phyloP scores from a whole-genome alignment of 139 green algal species.

The Chlamydomonas asymmetrica region DNA sequence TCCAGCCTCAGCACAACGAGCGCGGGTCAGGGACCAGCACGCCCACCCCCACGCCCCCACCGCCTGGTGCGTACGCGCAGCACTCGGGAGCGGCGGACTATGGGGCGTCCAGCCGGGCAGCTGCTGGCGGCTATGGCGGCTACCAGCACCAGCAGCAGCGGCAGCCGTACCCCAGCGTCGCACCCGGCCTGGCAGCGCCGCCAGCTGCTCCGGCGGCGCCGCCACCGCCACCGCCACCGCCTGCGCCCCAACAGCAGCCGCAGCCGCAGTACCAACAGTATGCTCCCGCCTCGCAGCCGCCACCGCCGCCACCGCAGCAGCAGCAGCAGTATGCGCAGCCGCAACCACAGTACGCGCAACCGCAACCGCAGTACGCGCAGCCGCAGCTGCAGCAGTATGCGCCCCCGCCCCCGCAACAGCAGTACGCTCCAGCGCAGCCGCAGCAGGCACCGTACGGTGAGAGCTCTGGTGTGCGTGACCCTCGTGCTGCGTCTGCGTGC shows the following conservation, averaged over 20 bases:
- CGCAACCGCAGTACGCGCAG: neutral
- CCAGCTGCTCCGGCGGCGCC: constrained; percentile 7
- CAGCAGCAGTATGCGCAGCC: neutral
- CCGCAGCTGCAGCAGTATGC: neutral
- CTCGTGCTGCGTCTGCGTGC: no score
- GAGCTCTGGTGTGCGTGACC: no score
- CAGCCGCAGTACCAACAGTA: neutral
- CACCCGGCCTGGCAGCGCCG: constrained; percentile 3
- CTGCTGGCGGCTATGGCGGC: neutral
- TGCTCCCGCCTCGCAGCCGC: neutral
- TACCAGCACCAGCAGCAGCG: neutral
- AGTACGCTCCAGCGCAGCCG: neutral
- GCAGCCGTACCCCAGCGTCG: neutral
- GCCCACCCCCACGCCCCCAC: no score
- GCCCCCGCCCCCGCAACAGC: neutral
- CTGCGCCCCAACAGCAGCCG: neutral
- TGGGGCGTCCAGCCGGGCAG: no score
- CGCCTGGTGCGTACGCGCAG: neutral
- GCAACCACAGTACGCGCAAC: neutral
- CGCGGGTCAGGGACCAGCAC: no score
- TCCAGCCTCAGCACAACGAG: no score
- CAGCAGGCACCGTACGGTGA: neutral
- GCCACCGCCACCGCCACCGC: neutral
- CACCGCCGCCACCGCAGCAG: neutral
- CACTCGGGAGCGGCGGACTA: no score